Base-by-base conservation (phyloP, 225 moss, liverwort and hornwort species). In the Physcomitrellopsis africana region DNA sequence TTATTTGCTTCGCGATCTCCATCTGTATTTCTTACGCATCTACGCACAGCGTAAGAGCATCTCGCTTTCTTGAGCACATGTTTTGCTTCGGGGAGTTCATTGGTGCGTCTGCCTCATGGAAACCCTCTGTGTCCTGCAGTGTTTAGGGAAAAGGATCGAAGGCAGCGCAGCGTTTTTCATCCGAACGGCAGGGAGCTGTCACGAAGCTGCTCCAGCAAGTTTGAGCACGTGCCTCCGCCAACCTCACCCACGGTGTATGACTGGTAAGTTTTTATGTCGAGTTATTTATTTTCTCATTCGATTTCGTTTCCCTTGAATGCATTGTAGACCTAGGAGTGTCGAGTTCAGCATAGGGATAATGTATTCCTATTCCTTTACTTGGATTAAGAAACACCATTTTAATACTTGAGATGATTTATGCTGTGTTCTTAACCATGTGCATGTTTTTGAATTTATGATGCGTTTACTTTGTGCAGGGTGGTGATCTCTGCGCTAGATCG, bases 401-500 rank as follows among this genome's bases (percentile, higher is more conserved):
- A 37, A 37, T 4, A 37, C 10, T 60, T 18, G 47, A 60, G 71
- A 60, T 17, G 57, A 12, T n/a, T 16, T 26, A 8, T 32, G 2
- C 9, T 26, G 9, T 26, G 10, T 29, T 3, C 0, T 3, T 18
- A 11, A 69, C 64, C 18, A 77, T 80, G 17, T 23, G 51, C 51
- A 61, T 65, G 32, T 61, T 53, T n/a, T 65, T 80, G 61, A n/a
- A 81, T 67, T 37, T 26, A 13, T 19, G 15, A 42, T 52, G 3
- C 20, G 42, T 65, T 0, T 11, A 45, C 61, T 10, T 26, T 68
- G 37, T 62, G 78, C 84, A 89, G 89, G 89, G 86, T 89, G 64
- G 84, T 89, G 54, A 89, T 89, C 17, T 86, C 86, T 81, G 87
- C 87, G 10, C 61, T 89, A 46, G 89, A 89, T 75, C 84, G 86